phyloP scores from a whole-genome alignment of 2,329 filamentous ascomycete genomes.

The Hypoxylon sp. region DNA sequence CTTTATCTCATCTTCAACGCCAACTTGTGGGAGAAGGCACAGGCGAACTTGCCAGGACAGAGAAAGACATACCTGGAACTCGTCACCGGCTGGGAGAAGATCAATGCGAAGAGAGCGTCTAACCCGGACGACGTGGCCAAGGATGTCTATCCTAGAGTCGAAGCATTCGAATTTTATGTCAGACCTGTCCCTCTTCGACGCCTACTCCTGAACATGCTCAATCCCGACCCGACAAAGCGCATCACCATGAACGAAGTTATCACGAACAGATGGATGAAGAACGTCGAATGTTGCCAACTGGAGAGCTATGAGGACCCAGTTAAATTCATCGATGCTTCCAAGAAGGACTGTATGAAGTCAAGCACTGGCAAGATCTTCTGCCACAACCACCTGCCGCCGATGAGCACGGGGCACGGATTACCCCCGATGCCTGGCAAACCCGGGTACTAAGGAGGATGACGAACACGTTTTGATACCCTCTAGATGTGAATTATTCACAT shows the following conservation, averaged over 20 bases:
- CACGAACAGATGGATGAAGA: constrained; percentile 78
- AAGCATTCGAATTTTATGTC: constrained; percentile 73
- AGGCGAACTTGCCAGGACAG: constrained; percentile 54
- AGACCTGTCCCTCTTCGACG: constrained; percentile 77
- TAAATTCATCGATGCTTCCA: constrained; percentile 72
- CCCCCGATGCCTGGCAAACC: constrained; percentile 68
- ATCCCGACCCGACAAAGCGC: constrained; percentile 80
- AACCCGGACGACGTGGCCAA: constrained; percentile 61
- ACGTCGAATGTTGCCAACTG: constrained; percentile 82
- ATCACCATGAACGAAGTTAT: constrained; percentile 77
- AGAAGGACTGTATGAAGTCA: constrained; percentile 62
- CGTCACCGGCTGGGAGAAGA: constrained; percentile 76
- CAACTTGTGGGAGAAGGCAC: constrained; percentile 80
- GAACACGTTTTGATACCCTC: constrained; percentile 5
- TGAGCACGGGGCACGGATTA: constrained; percentile 61
- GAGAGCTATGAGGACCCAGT: constrained; percentile 75
- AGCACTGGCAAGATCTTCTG: constrained; percentile 67
- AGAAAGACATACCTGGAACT: constrained; percentile 74
- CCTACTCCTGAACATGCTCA: constrained; percentile 83
- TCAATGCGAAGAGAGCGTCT: constrained; percentile 67
- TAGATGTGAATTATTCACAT: background rate
- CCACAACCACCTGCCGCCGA: constrained; percentile 69
- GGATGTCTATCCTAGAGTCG: constrained; percentile 74
- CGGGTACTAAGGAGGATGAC: constrained; percentile 59
- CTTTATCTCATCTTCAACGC: constrained; percentile 80